phyloP scores from a whole-genome alignment of 345 rosid genomes.

The Draba incana region DNA sequence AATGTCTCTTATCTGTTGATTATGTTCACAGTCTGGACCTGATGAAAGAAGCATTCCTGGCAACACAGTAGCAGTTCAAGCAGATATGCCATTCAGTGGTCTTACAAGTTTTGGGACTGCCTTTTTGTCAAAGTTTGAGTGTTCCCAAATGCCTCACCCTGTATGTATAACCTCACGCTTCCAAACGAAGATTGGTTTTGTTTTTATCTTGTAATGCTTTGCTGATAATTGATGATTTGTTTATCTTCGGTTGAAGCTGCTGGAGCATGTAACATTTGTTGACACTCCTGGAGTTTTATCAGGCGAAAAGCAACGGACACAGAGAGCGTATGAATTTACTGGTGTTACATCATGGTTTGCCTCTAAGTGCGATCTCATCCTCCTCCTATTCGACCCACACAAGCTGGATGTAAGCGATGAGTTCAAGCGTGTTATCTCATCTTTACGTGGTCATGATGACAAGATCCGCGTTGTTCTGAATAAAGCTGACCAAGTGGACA shows the following conservation, averaged over 20 bases:
- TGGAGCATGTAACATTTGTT: conserved; percentile 88
- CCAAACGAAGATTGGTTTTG: neutral
- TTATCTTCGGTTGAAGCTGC: conserved; percentile 56
- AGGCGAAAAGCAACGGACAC: conserved; percentile 93
- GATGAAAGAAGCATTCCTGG: conserved; percentile 99
- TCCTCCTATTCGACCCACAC: conserved; percentile 96
- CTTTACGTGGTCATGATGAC: conserved; percentile 95
- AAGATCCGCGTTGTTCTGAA: conserved; percentile 95
- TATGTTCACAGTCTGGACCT: conserved; percentile 67
- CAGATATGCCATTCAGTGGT: conserved; percentile 95
- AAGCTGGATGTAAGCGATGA: conserved; percentile 95
- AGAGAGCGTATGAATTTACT: conserved; percentile 85
- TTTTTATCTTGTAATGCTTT: conserved; percentile 9
- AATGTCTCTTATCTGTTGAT: conserved; percentile 9
- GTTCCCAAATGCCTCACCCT: conserved; percentile 98
- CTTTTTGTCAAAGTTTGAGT: conserved; percentile 91
- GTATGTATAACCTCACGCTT: conserved; percentile 47
- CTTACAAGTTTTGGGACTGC: conserved; percentile 91
- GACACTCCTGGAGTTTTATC: conserved; percentile 97
- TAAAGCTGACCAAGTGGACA: conserved; percentile 95
- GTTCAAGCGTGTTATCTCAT: conserved; percentile 94
- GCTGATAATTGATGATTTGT: conserved; percentile 25
- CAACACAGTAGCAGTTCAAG: conserved; percentile 91
- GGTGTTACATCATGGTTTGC: conserved; percentile 99
- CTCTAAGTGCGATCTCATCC: conserved; percentile 92